These are phyloP conservation scores for Hymenoscyphus infarciens DNA, from an alignment of 2,329 filamentous ascomycete genomes.

Conservation along the genomic window DNA sequence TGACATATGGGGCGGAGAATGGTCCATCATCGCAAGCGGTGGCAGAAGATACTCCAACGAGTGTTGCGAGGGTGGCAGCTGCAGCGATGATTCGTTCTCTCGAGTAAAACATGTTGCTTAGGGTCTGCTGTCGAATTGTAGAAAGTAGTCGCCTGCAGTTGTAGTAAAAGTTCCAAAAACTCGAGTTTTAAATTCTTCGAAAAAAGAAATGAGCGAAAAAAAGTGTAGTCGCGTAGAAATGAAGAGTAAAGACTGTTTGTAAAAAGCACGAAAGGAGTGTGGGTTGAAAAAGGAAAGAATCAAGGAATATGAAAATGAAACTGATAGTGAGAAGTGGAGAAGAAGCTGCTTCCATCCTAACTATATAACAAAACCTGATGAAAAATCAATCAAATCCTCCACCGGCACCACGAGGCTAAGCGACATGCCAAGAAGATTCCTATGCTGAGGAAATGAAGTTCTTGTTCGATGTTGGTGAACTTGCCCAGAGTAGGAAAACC, in stretches of 20 bases:
- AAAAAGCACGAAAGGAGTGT: not conserved
- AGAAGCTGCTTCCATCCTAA: not conserved
- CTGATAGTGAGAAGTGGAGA: not conserved
- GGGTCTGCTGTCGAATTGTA: not conserved
- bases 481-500: not conserved
- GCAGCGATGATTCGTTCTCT: not conserved
- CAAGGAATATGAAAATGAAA: not conserved
- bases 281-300: not conserved
- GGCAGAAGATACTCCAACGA: not conserved
- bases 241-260: not conserved
- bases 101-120: not conserved
- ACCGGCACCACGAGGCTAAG: not conserved
- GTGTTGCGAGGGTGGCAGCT: not conserved
- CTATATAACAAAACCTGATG: not conserved
- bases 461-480: not conserved
- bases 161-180: not conserved
- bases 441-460: not conserved
- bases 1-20: not conserved
- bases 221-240: not conserved
- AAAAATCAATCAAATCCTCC: not conserved
- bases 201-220: not conserved
- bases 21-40: not conserved
- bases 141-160: not conserved
- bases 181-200: not conserved
- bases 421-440: not conserved